These are phyloP conservation scores for Hypoxylon subgilvum DNA, from an alignment of 495 filamentous ascomycete species.

Conservation along the genomic window DNA sequence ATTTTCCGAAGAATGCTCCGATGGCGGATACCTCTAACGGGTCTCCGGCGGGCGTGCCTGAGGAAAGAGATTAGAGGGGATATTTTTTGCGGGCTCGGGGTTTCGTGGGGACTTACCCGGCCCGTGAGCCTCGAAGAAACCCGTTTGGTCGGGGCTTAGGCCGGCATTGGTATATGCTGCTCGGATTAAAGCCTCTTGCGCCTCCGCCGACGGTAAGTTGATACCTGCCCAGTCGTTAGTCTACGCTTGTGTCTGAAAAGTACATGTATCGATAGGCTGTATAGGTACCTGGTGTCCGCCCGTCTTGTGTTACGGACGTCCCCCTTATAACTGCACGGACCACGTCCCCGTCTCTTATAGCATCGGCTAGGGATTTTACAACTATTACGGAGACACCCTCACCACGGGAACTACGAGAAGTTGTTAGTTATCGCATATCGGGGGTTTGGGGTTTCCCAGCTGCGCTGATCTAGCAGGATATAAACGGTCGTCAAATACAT, in stretches of 20 bases:
- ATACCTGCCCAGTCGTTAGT: constrained; percentile 56
- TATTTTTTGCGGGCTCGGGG: constrained; percentile 30
- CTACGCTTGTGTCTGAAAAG: constrained; percentile 50
- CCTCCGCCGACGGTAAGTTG: constrained; percentile 60
- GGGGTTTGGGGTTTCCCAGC: too few species aligned
- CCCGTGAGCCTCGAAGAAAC: constrained; percentile 56
- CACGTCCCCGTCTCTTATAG: constrained; percentile 56
- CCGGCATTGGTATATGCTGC: constrained; percentile 53
- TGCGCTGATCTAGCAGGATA: too few species aligned
- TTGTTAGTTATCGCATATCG: constrained; percentile 46
- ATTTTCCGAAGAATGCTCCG: constrained; percentile 54
- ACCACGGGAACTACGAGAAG: constrained; percentile 57
- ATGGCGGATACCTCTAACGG: constrained; percentile 56
- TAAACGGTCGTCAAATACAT: constrained; percentile 31
- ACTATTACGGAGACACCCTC: constrained; percentile 61
- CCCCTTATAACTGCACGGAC: constrained; percentile 67
- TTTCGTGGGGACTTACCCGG: constrained; percentile 36
- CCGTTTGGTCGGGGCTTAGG: constrained; percentile 41
- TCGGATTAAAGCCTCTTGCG: constrained; percentile 62
- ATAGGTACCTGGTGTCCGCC: constrained; percentile 55
- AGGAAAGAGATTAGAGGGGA: not conserved
- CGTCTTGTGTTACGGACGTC: constrained; percentile 64
- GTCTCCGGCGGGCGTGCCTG: constrained; percentile 60
- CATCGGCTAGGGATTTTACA: constrained; percentile 56
- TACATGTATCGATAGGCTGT: too few species aligned